Evolutionary conservation across 176 grass and related monocot genomes (phyloP).

Genomic region (Carex myosuroides): DNA sequence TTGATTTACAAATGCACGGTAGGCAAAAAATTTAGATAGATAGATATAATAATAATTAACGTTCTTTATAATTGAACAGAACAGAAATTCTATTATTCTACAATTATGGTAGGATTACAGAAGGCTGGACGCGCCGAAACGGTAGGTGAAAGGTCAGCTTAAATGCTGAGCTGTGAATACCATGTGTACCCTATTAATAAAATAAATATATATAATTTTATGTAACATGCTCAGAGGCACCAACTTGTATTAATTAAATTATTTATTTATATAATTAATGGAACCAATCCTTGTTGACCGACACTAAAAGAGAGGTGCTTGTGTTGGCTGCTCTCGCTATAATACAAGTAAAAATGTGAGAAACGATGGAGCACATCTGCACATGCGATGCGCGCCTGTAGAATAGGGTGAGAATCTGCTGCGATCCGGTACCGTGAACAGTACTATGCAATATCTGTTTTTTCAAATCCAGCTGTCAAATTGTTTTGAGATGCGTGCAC

Average conservation of each 20-base stretch:
- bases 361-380: conserved; percentile 9
- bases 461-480: too few relatives aligned
- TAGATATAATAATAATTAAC: too few relatives aligned
- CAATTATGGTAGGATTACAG: not conserved
- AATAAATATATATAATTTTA: too few relatives aligned
- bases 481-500: too few relatives aligned
- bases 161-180: not conserved
- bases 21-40: too few relatives aligned
- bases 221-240: not conserved
- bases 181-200: not conserved
- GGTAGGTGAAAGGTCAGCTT: conserved; percentile 1
- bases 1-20: too few relatives aligned
- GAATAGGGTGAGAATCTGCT: too few relatives aligned
- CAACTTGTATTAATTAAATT: not conserved
- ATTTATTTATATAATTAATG: not conserved
- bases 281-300: not conserved
- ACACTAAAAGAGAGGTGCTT: not conserved
- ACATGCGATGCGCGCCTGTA: not conserved
- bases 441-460: too few relatives aligned
- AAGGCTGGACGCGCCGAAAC: not conserved
- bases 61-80: not conserved
- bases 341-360: not conserved
- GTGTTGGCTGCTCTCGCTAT: not conserved
- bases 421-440: too few relatives aligned
- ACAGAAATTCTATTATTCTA: not conserved